Percentiles rank a stretch among this genome's conserved stretches.
These are phyloP conservation scores for Lecanosticta acicola DNA, from an alignment of 2,329 filamentous ascomycete species.

Conservation along the genomic window DNA sequence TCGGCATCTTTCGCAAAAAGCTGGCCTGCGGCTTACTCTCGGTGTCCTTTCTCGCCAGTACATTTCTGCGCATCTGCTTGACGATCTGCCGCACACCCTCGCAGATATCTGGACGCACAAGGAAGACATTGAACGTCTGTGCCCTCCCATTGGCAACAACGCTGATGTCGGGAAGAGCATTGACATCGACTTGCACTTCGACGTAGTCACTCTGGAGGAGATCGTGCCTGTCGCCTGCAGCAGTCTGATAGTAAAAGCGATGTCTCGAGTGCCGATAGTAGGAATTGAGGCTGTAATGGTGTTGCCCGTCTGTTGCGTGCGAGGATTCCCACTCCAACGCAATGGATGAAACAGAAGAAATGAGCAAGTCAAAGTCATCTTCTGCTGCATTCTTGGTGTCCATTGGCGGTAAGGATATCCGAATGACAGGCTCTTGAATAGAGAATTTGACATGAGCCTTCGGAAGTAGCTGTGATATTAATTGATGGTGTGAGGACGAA, in stretches of 20 bases:
- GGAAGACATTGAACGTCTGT: conserved; percentile 80
- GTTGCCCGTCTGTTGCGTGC: conserved; percentile 76
- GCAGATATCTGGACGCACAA: conserved; percentile 87
- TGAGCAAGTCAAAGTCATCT: conserved; percentile 89
- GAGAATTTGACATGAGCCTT: conserved; percentile 94
- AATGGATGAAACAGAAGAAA: conserved; percentile 89
- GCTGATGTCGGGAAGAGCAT: conserved; percentile 76
- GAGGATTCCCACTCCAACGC: conserved; percentile 92
- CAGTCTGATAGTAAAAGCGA: conserved; percentile 89
- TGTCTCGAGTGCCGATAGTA: conserved; percentile 80
- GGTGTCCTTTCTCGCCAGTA: conserved; percentile 50
- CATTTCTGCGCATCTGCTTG: conserved; percentile 68
- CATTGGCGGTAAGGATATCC: conserved; percentile 79
- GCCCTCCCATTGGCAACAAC: conserved; percentile 74
- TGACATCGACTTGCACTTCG: conserved; percentile 79
- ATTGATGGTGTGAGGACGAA: conserved; percentile 44
- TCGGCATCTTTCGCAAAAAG: conserved; percentile 70
- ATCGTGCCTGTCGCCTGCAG: conserved; percentile 74
- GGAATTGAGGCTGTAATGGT: conserved; percentile 81
- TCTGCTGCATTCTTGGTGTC: conserved; percentile 47
- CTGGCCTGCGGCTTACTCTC: conserved; percentile 47
- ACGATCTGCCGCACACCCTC: conserved; percentile 90
- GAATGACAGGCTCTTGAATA: conserved; percentile 89
- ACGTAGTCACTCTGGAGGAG: conserved; percentile 81
- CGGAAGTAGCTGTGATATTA: conserved; percentile 85